These are phyloP conservation scores for Pseudofabraea citricarpa DNA, from an alignment of 2,329 filamentous ascomycete species.

Conservation along the genomic window DNA sequence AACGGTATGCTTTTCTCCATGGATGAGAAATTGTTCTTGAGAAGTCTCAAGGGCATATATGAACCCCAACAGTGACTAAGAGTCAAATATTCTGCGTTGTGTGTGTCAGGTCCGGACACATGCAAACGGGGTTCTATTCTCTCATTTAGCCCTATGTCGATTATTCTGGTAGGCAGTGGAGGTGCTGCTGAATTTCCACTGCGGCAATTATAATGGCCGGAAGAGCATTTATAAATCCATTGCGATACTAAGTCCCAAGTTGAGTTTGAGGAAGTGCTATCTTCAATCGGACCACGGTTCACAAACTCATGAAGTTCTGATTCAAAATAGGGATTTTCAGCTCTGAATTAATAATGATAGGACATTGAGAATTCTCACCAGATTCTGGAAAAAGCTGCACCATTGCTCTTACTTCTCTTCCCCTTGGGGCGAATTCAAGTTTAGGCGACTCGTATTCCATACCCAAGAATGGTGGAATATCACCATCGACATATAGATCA, in stretches of 20 bases:
- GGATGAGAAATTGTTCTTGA: not conserved
- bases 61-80: conserved; percentile 3
- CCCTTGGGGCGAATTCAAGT: too few species aligned
- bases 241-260: not conserved
- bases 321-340: not conserved
- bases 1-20: not conserved
- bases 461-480: too few species aligned
- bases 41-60: not conserved
- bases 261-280: not conserved
- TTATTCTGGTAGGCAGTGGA: not conserved
- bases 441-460: too few species aligned
- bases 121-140: not conserved
- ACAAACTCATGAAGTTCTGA: not conserved
- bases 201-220: not conserved
- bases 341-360: not conserved
- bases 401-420: too few species aligned
- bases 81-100: not conserved
- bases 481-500: too few species aligned
- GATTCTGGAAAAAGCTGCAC: too few species aligned
- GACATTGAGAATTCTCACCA: too few species aligned
- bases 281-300: not conserved
- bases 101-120: not conserved
- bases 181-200: not conserved
- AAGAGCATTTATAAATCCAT: not conserved
- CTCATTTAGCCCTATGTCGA: not conserved